Evolutionary conservation across 495 filamentous ascomycete species (phyloP).

Genomic region (Penicillium lividum): DNA sequence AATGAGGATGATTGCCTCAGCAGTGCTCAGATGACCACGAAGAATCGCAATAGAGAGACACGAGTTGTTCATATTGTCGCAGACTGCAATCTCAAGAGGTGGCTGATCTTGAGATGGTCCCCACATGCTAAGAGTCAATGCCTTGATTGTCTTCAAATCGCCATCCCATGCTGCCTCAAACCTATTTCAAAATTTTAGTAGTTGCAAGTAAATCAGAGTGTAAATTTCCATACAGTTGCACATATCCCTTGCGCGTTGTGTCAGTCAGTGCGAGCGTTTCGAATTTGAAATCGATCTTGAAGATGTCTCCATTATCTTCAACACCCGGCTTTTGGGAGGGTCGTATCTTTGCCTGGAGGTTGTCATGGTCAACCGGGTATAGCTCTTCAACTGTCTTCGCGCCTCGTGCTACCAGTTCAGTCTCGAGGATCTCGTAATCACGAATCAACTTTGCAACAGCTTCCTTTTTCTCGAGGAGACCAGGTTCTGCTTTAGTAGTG

Average conservation of each 20-base stretch:
- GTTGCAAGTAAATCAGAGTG: background rate
- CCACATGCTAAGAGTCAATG: conserved; percentile 50
- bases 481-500: conserved; percentile 20
- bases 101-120: conserved; percentile 37
- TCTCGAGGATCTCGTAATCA: conserved; percentile 55
- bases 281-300: conserved; percentile 53
- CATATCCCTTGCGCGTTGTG: conserved; percentile 52
- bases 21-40: conserved; percentile 59
- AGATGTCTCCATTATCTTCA: conserved; percentile 28
- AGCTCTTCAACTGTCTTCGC: conserved; percentile 67
- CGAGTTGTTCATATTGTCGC: conserved; percentile 44
- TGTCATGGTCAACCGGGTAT: conserved; percentile 49
- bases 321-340: background rate
- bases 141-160: conserved; percentile 55
- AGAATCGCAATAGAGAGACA: conserved; percentile 67
- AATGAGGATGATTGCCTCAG: conserved; percentile 66
- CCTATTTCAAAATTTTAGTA: conserved; percentile 31
- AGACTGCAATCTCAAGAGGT: conserved; percentile 62
- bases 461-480: conserved; percentile 50
- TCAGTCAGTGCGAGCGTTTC: conserved; percentile 51
- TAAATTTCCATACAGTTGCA: conserved; percentile 46
- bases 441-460: conserved; percentile 48
- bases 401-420: conserved; percentile 50
- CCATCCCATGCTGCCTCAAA: conserved; percentile 73
- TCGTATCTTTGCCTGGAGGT: background rate